Evolutionary conservation across 2,329 filamentous ascomycete genomes (phyloP), one percentile per base, ranked within the genome.

Genomic region (Aspergillus tamarii): DNA sequence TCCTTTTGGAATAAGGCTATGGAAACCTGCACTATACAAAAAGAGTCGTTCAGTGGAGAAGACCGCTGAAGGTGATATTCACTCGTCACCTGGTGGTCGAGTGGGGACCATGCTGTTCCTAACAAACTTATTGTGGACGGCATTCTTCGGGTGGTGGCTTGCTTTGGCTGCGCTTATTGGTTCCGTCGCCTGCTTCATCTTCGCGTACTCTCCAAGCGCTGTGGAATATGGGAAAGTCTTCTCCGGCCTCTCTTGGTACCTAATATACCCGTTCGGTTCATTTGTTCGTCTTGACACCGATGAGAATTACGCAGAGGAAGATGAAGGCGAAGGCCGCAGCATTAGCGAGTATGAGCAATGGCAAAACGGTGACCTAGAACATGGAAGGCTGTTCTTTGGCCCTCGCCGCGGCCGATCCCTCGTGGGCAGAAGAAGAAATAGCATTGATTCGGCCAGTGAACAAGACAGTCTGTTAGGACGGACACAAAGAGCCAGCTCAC

Each of bases 271-370:
- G 0, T 99, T 99, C 76, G 95, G 95, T 69, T 96, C 96, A 73
- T 97, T 96, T 77, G 93, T 99, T 66, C 91, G 93, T 54, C 85
- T 99, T 43, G 90, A 97, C 75, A 92, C 94, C 76, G 95, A 99
- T 70, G 95, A 98, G 74, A 91, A 91, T 50, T 99, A 99, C 75
- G 84, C 93, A 55, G 91, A 97, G 65, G 95, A 99, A 80, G 95
- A 99, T 73, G 89, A 95, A 73, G 94, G 94, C 46, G 95, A 99
- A 79, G 95, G 95, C 23, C 89, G 95, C 74, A 98, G 94, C 81
- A 97, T 99, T 74, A 96, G 92, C 72, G 95, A 99, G 81, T 99
- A 99, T 76, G 95, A 99, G 78, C 93, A 97, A 80, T 99, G 95
- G 95, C 95, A 99, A 81, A 97, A 89, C 74, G 95, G 95, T 57